phyloP scores from a whole-genome alignment of 352 stramenopile species.

The Discostella stelligera region DNA sequence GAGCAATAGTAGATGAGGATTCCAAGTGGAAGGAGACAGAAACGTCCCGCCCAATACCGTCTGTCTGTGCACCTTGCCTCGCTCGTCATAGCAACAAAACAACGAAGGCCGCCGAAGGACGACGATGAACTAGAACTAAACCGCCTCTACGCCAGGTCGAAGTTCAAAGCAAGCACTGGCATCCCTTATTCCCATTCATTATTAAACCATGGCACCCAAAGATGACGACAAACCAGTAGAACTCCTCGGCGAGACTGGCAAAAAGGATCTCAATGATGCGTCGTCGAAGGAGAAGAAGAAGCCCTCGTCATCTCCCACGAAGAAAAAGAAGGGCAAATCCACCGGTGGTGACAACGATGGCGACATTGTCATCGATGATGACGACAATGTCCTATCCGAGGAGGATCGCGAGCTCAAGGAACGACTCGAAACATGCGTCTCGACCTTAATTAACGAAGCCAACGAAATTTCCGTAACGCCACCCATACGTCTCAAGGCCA shows the following conservation, averaged over 20 bases:
- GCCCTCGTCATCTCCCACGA: background rate
- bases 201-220: conserved; percentile 40
- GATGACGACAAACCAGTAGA: conserved; percentile 51
- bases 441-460: conserved; percentile 69
- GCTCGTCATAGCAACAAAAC: background rate
- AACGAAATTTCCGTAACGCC: conserved; percentile 70
- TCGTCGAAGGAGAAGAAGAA: background rate
- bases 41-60: too few species aligned
- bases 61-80: too few species aligned
- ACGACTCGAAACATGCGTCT: conserved; percentile 79
- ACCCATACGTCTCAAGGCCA: conserved; percentile 79
- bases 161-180: background rate
- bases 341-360: conserved; percentile 18
- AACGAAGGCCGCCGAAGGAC: conserved; percentile 14
- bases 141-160: background rate
- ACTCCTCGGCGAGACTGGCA: conserved; percentile 57
- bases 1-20: too few species aligned
- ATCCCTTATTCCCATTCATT: background rate
- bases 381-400: conserved; percentile 65
- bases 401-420: conserved; percentile 81
- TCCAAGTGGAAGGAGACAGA: too few species aligned
- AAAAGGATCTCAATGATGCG: conserved; percentile 66
- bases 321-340: conserved; percentile 50
- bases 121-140: background rate
- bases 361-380: conserved; percentile 36